These are phyloP conservation scores for Candida tammaniensis DNA, from an alignment of 805 yeast genomes.

Conservation along the genomic window DNA sequence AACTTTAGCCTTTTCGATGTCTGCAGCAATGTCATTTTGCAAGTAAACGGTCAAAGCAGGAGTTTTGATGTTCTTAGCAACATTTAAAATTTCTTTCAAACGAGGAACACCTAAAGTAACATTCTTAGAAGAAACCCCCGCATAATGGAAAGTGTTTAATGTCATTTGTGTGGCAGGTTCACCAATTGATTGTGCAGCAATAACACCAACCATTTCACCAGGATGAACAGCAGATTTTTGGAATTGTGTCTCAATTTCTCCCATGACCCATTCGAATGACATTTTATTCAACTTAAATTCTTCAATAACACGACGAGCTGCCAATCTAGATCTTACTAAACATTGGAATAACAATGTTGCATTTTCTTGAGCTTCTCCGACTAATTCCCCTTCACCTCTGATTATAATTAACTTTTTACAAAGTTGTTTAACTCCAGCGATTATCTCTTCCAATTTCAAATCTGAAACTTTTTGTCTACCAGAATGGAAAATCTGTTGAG, in stretches of 20 bases:
- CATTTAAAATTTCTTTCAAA: conserved; percentile 95
- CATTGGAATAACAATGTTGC: conserved; percentile 90
- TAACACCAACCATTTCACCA: conserved; percentile 98
- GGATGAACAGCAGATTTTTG: conserved; percentile 90
- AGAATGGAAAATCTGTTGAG: conserved; percentile 94
- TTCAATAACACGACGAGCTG: conserved; percentile 86
- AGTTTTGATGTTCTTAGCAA: conserved; percentile 98
- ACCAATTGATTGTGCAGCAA: conserved; percentile 97
- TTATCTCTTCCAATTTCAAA: conserved; percentile 78
- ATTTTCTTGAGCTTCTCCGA: conserved; percentile 85
- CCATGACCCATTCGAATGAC: conserved; percentile 95
- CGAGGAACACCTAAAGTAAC: conserved; percentile 98
- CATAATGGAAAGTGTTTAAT: conserved; percentile 94
- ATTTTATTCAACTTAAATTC: conserved; percentile 81
- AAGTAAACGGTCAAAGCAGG: conserved; percentile 97
- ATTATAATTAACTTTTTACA: conserved; percentile 68
- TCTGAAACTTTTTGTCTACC: conserved; percentile 91
- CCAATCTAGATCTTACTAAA: conserved; percentile 86
- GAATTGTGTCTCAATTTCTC: conserved; percentile 92
- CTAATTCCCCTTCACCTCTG: conserved; percentile 74
- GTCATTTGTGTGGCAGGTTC: conserved; percentile 99
- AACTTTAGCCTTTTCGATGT: conserved; percentile 90
- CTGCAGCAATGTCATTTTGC: conserved; percentile 73
- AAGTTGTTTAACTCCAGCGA: conserved; percentile 65
- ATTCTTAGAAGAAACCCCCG: conserved; percentile 95